Percentiles rank a stretch among this genome's conserved stretches.
phyloP scores from a whole-genome alignment of 768 basidiomycete species.

The Dendrothele bispora region DNA sequence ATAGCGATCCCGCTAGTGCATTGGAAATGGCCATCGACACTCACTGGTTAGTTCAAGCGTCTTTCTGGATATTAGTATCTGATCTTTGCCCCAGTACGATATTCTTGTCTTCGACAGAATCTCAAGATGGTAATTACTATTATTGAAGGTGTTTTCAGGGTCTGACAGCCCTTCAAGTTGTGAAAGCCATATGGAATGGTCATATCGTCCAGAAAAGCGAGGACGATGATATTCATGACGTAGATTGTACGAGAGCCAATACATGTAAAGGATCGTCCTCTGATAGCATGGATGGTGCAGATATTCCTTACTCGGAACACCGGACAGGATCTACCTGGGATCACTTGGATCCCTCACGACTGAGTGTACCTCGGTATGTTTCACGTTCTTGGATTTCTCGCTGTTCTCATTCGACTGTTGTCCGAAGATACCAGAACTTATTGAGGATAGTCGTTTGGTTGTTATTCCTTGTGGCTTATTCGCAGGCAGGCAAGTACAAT shows the following conservation, averaged over 20 bases:
- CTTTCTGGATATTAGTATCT: conserved; percentile 6
- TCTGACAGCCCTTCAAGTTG: conserved; percentile 45
- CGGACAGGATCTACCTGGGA: conserved; percentile 59
- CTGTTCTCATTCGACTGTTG: neutral
- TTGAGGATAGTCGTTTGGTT: conserved; percentile 80
- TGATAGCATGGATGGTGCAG: conserved; percentile 44
- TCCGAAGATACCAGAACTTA: conserved; percentile 75
- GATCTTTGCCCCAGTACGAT: conserved; percentile 50
- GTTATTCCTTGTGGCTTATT: conserved; percentile 76
- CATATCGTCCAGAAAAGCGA: conserved; percentile 79
- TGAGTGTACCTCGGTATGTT: conserved; percentile 73
- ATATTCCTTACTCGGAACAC: conserved; percentile 63
- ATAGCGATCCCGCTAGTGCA: conserved; percentile 71
- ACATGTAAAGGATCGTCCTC: no score
- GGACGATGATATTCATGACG: conserved; percentile 70
- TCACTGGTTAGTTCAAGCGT: conserved; percentile 56
- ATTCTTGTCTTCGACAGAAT: conserved; percentile 83
- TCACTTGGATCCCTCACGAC: conserved; percentile 72
- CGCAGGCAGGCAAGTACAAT: conserved; percentile 66
- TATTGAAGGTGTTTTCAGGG: neutral
- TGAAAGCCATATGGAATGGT: conserved; percentile 81
- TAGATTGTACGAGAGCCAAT: conserved; percentile 72
- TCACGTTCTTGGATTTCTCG: neutral
- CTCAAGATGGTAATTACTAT: conserved; percentile 64
- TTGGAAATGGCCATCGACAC: conserved; percentile 92